Evolutionary conservation across 1,139 yeast species (phyloP), one percentile per base, ranked within the genome.

Genomic region (Protomyces macrosporus): DNA sequence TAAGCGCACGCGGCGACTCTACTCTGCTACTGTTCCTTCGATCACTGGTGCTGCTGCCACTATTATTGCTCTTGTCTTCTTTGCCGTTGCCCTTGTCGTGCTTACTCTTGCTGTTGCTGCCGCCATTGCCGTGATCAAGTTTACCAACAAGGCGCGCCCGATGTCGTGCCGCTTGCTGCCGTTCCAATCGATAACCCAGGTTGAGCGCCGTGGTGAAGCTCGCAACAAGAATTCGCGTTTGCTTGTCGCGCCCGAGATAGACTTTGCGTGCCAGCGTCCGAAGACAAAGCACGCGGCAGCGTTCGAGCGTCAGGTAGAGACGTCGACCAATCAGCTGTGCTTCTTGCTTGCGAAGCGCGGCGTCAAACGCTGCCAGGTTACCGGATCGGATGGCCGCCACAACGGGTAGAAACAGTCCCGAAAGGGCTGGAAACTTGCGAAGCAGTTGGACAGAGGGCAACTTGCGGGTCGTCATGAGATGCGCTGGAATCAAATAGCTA

Each of bases 291-390:
- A 42, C 65, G 34, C 53, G 77, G 77, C 66, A 85, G 75, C 65
- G 89, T 74, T 58, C 84, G 66, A 87, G 77, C 9, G 87, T 78
- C 30, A 90, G 76, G 74, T 85, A 89, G 39, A 90, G 76, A 67
- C 86, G 85, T 65, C 82, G 82, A 61, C 78, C 78, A 51, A 90
- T 77, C 64, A 89, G 78, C 7, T 85, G 70, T 6, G 73, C 68
- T 70, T 85, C 84, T 67, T 82, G 78, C 39, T 70, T 72, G 7
- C 72, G 71, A 39, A 89, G 70, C 50, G 77, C 76, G 1, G 68
- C 55, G 63, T 85, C 84, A 72, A 80, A 89, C 7, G 69, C 69
- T 10, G 71, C 67, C 50, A 88, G 68, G 72, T 89, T 79, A 0
- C 97, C 97, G 3, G 70, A 68, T 12, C 72, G 72, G 6, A 87